Evolutionary conservation across 129 eudicot species (phyloP), one percentile per base, ranked within the genome.

Genomic region (Silybum marianum): DNA sequence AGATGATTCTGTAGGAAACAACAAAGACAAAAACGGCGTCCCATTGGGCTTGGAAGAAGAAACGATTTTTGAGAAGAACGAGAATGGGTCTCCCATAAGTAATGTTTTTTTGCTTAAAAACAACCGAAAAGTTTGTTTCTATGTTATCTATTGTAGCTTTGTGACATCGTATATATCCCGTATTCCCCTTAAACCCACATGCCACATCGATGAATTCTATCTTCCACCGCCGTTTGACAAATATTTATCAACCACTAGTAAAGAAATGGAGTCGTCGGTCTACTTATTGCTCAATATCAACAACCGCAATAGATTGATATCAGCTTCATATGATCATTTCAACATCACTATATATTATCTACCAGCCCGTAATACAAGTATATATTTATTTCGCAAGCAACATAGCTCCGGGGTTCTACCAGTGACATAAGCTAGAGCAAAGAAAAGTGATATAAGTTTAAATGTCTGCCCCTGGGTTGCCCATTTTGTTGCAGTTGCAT

Each of bases 171-270:
- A 67, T 16, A 26, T 42, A 14, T 21, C 42, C n/a, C 42, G 69
- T 68, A 65, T 78, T 68, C 42, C 82, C 13, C 81, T 78, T 68
- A 28, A 68, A 78, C 74, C 74, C 16, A 40, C 69, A 16, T 6
- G 39, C 60, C 1, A 30, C 34, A 30, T 30, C 34, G 34, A 30
- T 0, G 4, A 30, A 30, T 30, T 30, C 4, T 30, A 30, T 30
- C 28, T 25, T 25, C 28, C 28, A n/a, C n/a, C 1, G 28, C 28
- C n/a, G 1, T 25, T 25, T 25, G 28, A 25, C 0, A 2, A 25
- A 0, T 0, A 25, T 25, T 25, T 25, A 25, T 25, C 28, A 25
- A 2, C 28, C 28, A 25, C 28, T 25, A 26, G 30, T 26, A 30
- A 30, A 30, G 34, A 30, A 1, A 30, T 30, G 34, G 4, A 30